Percentiles rank a stretch among this genome's conserved stretches.
Conservation (phyloP, 2,329 filamentous ascomycete genomes). For the Aspergillus sp. region DNA sequence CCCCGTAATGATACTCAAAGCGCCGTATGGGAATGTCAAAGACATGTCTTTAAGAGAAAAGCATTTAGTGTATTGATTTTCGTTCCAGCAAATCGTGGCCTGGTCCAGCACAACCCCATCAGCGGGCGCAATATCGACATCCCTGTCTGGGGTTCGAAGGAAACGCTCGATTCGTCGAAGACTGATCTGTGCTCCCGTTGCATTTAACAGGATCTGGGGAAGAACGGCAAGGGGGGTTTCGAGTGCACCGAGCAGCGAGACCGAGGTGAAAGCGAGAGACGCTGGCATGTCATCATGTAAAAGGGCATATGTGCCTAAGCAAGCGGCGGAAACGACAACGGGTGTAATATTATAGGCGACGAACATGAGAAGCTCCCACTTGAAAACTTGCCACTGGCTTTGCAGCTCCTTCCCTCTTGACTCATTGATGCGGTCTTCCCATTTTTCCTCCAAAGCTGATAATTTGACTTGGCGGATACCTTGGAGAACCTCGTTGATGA, state of each 20-base stretch:
- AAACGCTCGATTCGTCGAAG: slow-evolving; percentile 2
- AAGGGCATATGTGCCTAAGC: slow-evolving; percentile 4
- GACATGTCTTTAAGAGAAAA: neutral
- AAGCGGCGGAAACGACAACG: neutral
- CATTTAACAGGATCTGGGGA: neutral
- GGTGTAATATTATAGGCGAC: slow-evolving; percentile 2
- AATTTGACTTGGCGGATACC: slow-evolving; percentile 6
- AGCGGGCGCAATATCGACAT: neutral
- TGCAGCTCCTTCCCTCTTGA: neutral
- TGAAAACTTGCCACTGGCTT: slow-evolving; percentile 5
- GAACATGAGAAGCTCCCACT: slow-evolving; percentile 8
- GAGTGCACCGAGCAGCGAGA: neutral
- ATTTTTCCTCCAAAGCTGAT: neutral
- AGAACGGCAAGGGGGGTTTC: slow-evolving; percentile 1
- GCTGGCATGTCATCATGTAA: slow-evolving; percentile 2
- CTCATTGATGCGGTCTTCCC: slow-evolving; percentile 2
- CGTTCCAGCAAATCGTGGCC: slow-evolving; percentile 3
- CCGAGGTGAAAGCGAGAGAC: neutral
- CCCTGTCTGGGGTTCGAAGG: neutral
- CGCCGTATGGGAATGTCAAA: neutral
- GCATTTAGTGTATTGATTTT: neutral
- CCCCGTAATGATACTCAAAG: slow-evolving; percentile 2
- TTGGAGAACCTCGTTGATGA: neutral
- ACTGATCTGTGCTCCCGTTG: neutral
- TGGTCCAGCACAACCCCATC: slow-evolving; percentile 4